Evolutionary conservation across 805 yeast species (phyloP), one percentile per base, ranked within the genome.

Genomic region (Millerago galiae): DNA sequence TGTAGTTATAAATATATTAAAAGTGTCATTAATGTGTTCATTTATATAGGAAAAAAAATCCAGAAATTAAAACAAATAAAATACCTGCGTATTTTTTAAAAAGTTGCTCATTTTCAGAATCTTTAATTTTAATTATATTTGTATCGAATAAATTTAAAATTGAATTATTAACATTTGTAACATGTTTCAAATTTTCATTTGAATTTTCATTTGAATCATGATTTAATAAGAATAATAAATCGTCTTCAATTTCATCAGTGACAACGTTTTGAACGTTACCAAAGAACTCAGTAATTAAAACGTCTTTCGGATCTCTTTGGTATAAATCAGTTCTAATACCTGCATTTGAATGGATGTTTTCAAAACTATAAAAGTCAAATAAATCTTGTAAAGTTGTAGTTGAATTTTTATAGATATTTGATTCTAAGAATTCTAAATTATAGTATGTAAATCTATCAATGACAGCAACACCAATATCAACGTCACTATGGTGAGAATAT

Each of bases 381-480:
- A 93, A 67, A 56, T 91, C 95, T 55, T 83, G 81, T 58, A 93
- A 67, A 3, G 97, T 86, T 48, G 70, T 66, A 24, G 77, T 68
- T 1, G 96, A 86, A 51, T 80, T 79, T 61, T 79, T 84, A 42
- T 84, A 82, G 40, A 93, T 79, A 32, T 74, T 44, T 2, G 29
- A 70, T 64, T 91, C 99, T 56, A 93, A 71, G 58, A 81, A 93
- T 45, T 89, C 96, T 52, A 93, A 71, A 41, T 88, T 90, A 63
- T 78, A 88, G 61, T 89, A 90, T 0, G 99, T 93, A 67, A 93
- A 93, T 54, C 99, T 71, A 62, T 93, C 99, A 56, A 93, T 93
- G 11, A 93, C 96, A 0, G 99, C 97, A 40, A 93, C 98, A 8
- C 99, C 99, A 38, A 93, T 79, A 55, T 91, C 97, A 35, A 83